phyloP scores from a whole-genome alignment of 768 basidiomycete genomes.

The Lactarius indigo region DNA sequence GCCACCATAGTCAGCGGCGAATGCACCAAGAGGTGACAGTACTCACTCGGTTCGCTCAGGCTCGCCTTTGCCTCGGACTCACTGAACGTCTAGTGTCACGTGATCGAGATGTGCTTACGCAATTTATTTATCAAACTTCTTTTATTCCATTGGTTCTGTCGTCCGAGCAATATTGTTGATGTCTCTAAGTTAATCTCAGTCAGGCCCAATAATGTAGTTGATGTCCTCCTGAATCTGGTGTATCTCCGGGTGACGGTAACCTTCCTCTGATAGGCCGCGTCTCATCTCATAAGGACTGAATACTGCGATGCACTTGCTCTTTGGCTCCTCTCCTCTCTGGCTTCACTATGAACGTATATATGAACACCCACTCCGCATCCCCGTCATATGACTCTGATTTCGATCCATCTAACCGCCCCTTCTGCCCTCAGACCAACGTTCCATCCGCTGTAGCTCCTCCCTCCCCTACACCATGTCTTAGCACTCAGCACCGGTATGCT shows the following conservation, averaged over 20 bases:
- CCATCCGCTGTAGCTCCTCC: background rate
- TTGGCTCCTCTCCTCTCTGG: too few species aligned
- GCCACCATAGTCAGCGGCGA: background rate
- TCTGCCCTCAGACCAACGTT: background rate
- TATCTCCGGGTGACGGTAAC: background rate
- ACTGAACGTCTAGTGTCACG: background rate
- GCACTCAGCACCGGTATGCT: slow-evolving; percentile 37
- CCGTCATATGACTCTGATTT: too few species aligned
- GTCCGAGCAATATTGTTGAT: background rate
- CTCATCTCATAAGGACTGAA: background rate
- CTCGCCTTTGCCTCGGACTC: background rate
- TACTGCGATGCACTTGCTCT: background rate
- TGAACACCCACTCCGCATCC: background rate
- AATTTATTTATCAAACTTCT: background rate
- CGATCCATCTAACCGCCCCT: background rate
- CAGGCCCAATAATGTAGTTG: background rate
- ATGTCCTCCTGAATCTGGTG: background rate
- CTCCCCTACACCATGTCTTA: background rate
- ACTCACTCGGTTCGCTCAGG: background rate
- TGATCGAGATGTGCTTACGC: background rate
- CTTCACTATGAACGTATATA: background rate
- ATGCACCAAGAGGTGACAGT: background rate
- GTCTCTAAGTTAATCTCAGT: background rate
- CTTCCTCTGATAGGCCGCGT: background rate
- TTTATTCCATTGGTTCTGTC: background rate